A percentile compares a stretch with the other conserved stretches of the same genome.
Conservation (phyloP, 2,329 filamentous ascomycete genomes). For the Aspergillus luchuensis region DNA sequence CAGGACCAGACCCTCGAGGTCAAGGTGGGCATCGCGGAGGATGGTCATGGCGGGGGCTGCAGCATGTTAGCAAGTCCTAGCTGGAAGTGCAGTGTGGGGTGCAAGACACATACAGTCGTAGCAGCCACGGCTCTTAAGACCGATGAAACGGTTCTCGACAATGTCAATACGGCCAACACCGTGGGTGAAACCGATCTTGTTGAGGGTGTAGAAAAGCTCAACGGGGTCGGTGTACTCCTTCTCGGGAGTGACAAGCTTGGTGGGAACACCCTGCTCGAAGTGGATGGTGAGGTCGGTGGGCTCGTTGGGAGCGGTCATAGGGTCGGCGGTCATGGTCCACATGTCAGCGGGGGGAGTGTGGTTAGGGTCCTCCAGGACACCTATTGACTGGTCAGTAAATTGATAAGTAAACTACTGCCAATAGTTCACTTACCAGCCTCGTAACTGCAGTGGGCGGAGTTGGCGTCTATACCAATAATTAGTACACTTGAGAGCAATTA, state of each 20-base stretch:
- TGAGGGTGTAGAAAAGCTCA: conserved; percentile 71
- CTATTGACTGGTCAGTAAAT: conserved; percentile 36
- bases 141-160: conserved; percentile 79
- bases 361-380: conserved; percentile 51
- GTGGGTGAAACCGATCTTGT: conserved; percentile 69
- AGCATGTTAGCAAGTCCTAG: conserved; percentile 4
- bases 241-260: conserved; percentile 63
- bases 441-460: conserved; percentile 68
- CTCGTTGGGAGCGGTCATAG: conserved; percentile 68
- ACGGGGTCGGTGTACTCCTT: conserved; percentile 68
- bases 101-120: conserved; percentile 60
- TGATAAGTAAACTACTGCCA: background rate
- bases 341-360: conserved; percentile 72
- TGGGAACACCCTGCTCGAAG: conserved; percentile 75
- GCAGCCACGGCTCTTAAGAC: conserved; percentile 78
- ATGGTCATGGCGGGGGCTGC: conserved; percentile 36
- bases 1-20: conserved; percentile 66
- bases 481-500: background rate
- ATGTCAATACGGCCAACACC: conserved; percentile 82
- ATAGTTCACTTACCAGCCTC: conserved; percentile 63
- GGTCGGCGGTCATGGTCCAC: conserved; percentile 71
- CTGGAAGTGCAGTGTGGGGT: too few species aligned
- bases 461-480: conserved; percentile 32
- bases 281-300: conserved; percentile 70
- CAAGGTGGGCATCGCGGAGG: conserved; percentile 46